Evolutionary conservation across 441 rosid genomes (phyloP).

Genomic region (Rhodomyrtus psidioides): DNA sequence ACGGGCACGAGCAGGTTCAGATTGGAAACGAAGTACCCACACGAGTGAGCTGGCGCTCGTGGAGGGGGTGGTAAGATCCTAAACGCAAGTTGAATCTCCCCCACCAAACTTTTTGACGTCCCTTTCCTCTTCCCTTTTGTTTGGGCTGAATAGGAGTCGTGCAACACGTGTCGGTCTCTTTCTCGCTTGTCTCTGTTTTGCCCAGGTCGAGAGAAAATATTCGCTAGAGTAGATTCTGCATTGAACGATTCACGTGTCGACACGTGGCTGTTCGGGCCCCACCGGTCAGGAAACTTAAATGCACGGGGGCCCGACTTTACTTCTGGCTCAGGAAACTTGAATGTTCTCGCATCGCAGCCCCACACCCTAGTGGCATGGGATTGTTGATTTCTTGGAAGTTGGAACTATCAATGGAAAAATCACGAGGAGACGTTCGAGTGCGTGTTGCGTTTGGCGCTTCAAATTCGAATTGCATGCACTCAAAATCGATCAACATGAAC

Average conservation of each 20-base stretch:
- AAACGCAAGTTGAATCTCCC: neutral
- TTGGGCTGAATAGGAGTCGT: neutral
- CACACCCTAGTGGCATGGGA: neutral
- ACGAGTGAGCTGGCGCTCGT: too few relatives aligned
- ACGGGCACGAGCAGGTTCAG: neutral
- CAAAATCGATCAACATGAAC: neutral
- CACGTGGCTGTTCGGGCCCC: too few relatives aligned
- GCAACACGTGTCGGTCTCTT: neutral
- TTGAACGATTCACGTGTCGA: too few relatives aligned
- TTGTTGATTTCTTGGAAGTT: neutral
- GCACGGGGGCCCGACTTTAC: neutral
- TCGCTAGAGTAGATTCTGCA: too few relatives aligned
- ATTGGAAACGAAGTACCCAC: neutral
- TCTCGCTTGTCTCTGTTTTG: neutral
- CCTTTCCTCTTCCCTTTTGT: neutral
- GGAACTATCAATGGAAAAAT: neutral
- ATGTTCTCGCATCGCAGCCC: neutral
- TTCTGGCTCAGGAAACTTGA: neutral
- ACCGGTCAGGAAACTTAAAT: neutral
- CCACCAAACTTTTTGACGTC: neutral
- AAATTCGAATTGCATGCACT: neutral
- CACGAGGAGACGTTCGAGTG: neutral
- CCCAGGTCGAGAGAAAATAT: neutral
- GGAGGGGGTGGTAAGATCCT: neutral
- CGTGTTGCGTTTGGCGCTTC: neutral